A percentile compares a stretch with the other conserved stretches of the same genome.
These are phyloP conservation scores for Fusarium beomiforme DNA, from an alignment of 2,329 filamentous ascomycete species.

Conservation along the genomic window DNA sequence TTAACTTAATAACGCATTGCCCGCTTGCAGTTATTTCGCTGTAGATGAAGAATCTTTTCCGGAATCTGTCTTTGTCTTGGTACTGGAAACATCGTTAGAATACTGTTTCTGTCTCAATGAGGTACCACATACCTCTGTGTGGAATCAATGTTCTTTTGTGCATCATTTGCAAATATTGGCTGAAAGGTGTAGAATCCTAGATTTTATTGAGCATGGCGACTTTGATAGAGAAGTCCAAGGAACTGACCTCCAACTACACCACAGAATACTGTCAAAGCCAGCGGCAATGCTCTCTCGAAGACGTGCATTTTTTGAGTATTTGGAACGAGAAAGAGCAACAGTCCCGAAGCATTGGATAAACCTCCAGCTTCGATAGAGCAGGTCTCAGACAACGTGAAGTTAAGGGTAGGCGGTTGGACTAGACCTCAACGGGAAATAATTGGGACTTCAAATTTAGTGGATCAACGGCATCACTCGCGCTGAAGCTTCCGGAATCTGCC, in stretches of 20 bases:
- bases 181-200: constrained; percentile 52
- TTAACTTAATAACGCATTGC: not conserved
- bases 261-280: constrained; percentile 50
- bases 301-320: constrained; percentile 45
- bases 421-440: constrained; percentile 6
- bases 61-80: constrained; percentile 10
- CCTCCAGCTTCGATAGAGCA: not conserved
- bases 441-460: constrained; percentile 5
- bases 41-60: constrained; percentile 16
- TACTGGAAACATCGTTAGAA: constrained; percentile 8
- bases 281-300: constrained; percentile 49
- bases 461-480: not conserved
- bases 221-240: not conserved
- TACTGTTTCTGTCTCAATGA: too few species aligned
- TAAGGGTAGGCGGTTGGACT: constrained; percentile 4
- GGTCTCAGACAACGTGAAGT: not conserved
- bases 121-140: constrained; percentile 16
- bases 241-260: constrained; percentile 51
- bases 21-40: constrained; percentile 8
- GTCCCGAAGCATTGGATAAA: not conserved
- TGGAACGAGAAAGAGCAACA: not conserved
- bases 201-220: constrained; percentile 3
- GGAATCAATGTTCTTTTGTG: constrained; percentile 8
- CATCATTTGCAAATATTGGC: constrained; percentile 46
- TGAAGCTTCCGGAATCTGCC: constrained; percentile 2